A percentile compares a stretch with the other conserved stretches of the same genome.
Evolutionary conservation across 2,329 filamentous ascomycete species (phyloP).

Genomic region (Monosporascus sp.): DNA sequence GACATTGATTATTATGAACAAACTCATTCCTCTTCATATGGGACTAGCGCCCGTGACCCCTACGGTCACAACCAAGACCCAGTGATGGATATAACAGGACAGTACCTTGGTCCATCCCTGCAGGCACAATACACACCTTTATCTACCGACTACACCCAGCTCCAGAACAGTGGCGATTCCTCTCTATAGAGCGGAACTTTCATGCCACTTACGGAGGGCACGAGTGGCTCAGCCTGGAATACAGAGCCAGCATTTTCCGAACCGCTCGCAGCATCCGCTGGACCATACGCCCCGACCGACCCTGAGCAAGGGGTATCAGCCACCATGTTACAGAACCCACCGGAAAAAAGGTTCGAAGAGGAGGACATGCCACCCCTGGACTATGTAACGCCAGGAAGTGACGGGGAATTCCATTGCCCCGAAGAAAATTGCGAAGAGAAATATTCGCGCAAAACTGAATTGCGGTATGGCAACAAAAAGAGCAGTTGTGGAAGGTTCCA

Average conservation of each 20-base stretch:
- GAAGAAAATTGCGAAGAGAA: neutral
- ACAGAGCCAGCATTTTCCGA: neutral
- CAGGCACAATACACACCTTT: no score
- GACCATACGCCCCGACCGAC: neutral
- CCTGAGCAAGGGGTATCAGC: neutral
- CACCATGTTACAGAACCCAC: neutral
- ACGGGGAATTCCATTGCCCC: neutral
- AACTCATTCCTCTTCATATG: neutral
- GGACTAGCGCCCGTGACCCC: fast-evolving
- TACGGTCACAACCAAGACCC: neutral
- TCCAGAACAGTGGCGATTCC: neutral
- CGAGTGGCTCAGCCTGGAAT: neutral
- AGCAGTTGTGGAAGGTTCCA: neutral
- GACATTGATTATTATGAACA: neutral
- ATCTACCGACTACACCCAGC: fast-evolving
- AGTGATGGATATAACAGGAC: neutral
- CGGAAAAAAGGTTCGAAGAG: neutral
- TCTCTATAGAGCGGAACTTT: neutral
- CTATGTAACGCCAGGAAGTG: neutral
- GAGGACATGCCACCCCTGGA: neutral
- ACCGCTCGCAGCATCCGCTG: neutral
- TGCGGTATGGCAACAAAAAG: neutral
- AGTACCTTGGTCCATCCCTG: no score
- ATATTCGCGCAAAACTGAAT: neutral
- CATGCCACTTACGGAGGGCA: neutral